Evolutionary conservation across 441 rosid species (phyloP).

Genomic region (Pelargonium fulgidum): DNA sequence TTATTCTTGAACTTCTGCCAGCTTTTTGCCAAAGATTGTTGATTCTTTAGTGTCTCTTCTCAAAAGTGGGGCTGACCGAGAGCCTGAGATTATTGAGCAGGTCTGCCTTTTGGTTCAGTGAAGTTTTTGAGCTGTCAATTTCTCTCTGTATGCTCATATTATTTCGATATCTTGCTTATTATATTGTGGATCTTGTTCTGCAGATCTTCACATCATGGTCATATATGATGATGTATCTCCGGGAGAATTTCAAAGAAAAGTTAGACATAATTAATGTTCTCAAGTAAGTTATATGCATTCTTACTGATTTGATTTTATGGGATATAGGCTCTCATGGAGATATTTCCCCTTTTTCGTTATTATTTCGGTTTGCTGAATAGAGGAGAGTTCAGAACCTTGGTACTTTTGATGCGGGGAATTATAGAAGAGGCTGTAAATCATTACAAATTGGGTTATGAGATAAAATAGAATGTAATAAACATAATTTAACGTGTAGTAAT

Average conservation of each 20-base stretch:
- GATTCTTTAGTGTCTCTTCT: conserved; percentile 57
- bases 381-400: background rate
- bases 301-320: conserved; percentile 10
- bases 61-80: conserved; percentile 75
- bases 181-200: conserved; percentile 20
- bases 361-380: background rate
- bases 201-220: conserved; percentile 84
- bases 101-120: conserved; percentile 31
- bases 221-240: conserved; percentile 57
- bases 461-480: background rate
- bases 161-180: background rate
- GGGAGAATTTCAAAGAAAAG: conserved; percentile 47
- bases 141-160: conserved; percentile 8
- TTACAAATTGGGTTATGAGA: background rate
- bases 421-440: background rate
- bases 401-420: background rate
- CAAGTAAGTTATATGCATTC: conserved; percentile 40
- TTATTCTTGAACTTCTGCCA: conserved; percentile 24
- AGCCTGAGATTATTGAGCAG: conserved; percentile 90
- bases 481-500: background rate
- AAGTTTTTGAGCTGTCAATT: conserved; percentile 12
- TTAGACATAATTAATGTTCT: conserved; percentile 44
- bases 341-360: background rate
- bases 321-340: background rate
- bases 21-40: conserved; percentile 65